Base-by-base conservation (phyloP, 495 filamentous ascomycete genomes). In the Acidomyces sp. region DNA sequence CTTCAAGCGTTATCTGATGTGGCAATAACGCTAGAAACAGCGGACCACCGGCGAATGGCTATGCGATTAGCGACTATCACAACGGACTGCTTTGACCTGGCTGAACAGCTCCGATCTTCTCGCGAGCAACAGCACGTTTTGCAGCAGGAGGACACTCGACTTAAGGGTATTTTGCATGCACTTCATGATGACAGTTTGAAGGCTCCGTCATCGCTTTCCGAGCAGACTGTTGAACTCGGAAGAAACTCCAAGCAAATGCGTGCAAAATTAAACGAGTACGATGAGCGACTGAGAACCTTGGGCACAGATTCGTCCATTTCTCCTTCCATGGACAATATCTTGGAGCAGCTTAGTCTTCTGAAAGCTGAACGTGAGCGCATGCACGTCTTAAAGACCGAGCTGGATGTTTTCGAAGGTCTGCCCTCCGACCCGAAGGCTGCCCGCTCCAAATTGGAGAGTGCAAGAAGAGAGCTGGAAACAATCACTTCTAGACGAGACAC, bases 361-460 rank as follows among this genome's bases (percentile, higher is more conserved):
- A 60, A 63, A 17, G 64, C 59, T 2, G 44, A 75, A 46, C 58
- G 71, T 15, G 46, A 56, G 2, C 49, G 58, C 26, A 74, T 80
- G 34, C 65, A 67, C 40, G 66, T 66, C 13, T 52, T 85, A 16
- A 74, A 82, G 37, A 59, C 53, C 0, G 66, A 75, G 51, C 67
- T 80, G 6, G 58, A 56, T 20, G 66, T 59, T 3, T 88, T 80
- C 48, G 68, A 75, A 44, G 74, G 78, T 6, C 54, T 93, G 43
- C 80, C 85, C 10, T 72, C 71, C 11, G 78, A 88, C 47, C 59
- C 69, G 20, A 69, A 78, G 35, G 66, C 69, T 19, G 83, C 84
- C 18, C 66, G 76, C 43, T 53, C 65, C 12, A 74, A 78, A 55
- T 68, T 88, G 29, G 78, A 79, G 50, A 61, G 65, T 28, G 52